phyloP scores from a whole-genome alignment of 2,329 filamentous ascomycete genomes.

The Aspergillus novofumigatus region DNA sequence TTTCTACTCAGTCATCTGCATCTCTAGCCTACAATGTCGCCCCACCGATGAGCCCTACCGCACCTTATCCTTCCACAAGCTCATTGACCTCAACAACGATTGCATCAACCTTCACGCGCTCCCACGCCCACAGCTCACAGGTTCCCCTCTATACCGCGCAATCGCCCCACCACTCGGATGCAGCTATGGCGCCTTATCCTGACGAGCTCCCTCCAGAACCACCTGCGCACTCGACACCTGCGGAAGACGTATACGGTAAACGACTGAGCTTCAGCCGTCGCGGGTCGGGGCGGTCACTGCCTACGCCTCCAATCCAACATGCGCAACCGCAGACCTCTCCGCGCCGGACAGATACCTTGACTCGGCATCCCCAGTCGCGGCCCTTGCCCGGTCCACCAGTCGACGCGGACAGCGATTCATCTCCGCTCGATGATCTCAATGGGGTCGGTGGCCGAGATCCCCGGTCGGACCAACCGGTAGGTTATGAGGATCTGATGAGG shows the following conservation, averaged over 20 bases:
- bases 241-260: constrained; percentile 23
- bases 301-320: constrained; percentile 50
- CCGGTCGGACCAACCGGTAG: constrained; percentile 37
- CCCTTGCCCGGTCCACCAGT: constrained; percentile 57
- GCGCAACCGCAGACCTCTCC: constrained; percentile 47
- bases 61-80: constrained; percentile 21
- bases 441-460: constrained; percentile 25
- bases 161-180: constrained; percentile 20
- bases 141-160: constrained; percentile 21
- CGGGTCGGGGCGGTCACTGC: constrained; percentile 36
- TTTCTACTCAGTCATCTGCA: constrained; percentile 22
- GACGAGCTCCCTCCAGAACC: constrained; percentile 34
- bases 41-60: constrained; percentile 16
- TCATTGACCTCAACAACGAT: constrained; percentile 14
- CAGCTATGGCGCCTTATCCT: constrained; percentile 10
- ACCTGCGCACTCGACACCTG: constrained; percentile 26
- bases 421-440: constrained; percentile 14
- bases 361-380: constrained; percentile 54
- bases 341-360: constrained; percentile 49
- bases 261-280: constrained; percentile 27
- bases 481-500: constrained; percentile 55
- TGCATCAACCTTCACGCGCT: constrained; percentile 15
- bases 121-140: constrained; percentile 21
- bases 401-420: constrained; percentile 37
- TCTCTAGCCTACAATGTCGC: constrained; percentile 27